Percentiles rank a stretch among this genome's conserved stretches.
These are phyloP conservation scores for Pleurotus pulmonarius DNA, from an alignment of 768 basidiomycete genomes.

Conservation along the genomic window DNA sequence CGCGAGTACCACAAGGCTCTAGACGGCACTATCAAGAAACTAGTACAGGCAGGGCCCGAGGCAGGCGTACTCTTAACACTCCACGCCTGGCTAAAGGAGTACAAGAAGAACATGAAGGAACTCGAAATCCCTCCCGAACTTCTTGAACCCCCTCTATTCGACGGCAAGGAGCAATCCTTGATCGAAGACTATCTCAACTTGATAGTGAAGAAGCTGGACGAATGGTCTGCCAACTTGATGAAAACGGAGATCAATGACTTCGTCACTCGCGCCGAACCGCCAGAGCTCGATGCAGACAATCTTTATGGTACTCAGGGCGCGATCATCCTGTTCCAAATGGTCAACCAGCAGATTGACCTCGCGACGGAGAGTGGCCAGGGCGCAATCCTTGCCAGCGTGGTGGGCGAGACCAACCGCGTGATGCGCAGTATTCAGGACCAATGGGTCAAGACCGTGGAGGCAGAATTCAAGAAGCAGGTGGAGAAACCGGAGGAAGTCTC, in stretches of 20 bases:
- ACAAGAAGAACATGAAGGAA: slow-evolving; percentile 93
- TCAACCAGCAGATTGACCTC: slow-evolving; percentile 93
- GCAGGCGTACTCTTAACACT: slow-evolving; percentile 85
- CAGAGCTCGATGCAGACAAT: slow-evolving; percentile 86
- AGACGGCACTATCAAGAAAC: slow-evolving; percentile 65
- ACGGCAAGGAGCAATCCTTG: slow-evolving; percentile 88
- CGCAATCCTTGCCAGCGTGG: slow-evolving; percentile 85
- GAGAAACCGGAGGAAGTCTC: slow-evolving; percentile 87
- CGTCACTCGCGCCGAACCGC: slow-evolving; percentile 75
- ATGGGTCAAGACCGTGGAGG: slow-evolving; percentile 81
- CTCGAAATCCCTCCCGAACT: slow-evolving; percentile 78
- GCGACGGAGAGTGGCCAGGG: slow-evolving; percentile 96
- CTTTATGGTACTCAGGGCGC: slow-evolving; percentile 90
- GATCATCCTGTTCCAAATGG: slow-evolving; percentile 96
- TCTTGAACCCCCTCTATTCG: slow-evolving; percentile 86
- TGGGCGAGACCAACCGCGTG: slow-evolving; percentile 82
- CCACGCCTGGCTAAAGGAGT: slow-evolving; percentile 94
- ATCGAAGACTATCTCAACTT: slow-evolving; percentile 95
- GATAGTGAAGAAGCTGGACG: slow-evolving; percentile 92
- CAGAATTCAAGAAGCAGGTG: slow-evolving; percentile 81
- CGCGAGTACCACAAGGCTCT: slow-evolving; percentile 89
- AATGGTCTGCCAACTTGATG: slow-evolving; percentile 95
- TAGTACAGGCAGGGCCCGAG: slow-evolving; percentile 73
- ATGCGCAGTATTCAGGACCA: slow-evolving; percentile 87
- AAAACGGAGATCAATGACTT: slow-evolving; percentile 86